Evolutionary conservation across 805 yeast genomes (phyloP).

Genomic region (Metschnikowia baotianmanensis): DNA sequence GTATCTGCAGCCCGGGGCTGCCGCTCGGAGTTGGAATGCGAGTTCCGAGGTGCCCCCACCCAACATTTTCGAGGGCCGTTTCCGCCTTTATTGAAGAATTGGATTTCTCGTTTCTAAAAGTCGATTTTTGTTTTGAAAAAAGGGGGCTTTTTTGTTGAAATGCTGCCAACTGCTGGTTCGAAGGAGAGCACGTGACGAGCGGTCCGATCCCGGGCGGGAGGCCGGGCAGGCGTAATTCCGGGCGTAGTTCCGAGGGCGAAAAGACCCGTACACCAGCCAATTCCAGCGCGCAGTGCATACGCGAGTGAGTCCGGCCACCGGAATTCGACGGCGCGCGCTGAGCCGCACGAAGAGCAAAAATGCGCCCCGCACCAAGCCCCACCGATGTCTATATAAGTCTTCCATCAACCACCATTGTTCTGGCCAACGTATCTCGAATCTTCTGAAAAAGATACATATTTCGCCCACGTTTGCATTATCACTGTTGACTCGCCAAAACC

Average conservation of each 20-base stretch:
- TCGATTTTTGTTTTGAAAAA: background rate
- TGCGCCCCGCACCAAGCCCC: background rate
- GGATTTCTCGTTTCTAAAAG: background rate
- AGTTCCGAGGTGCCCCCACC: no score
- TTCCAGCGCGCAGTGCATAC: background rate
- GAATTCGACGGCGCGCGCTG: background rate
- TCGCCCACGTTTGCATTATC: no score
- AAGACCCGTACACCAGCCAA: background rate
- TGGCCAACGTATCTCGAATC: no score
- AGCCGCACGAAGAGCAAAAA: background rate
- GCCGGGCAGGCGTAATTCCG: background rate
- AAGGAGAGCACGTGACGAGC: background rate
- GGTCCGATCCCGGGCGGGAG: background rate
- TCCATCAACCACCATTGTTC: no score
- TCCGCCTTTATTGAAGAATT: background rate
- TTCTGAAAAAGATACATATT: no score
- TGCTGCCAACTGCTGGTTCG: background rate
- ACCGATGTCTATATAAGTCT: background rate
- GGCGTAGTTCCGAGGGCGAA: background rate
- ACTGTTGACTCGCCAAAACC: no score
- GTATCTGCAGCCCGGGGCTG: background rate
- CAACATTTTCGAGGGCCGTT: no score
- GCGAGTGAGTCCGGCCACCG: background rate
- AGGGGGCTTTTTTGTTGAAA: background rate
- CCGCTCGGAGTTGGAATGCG: background rate